A percentile compares a stretch with the other conserved stretches of the same genome.
Evolutionary conservation across 1,284 basidiomycete species (phyloP).

Genomic region (Calocybe gambosa): DNA sequence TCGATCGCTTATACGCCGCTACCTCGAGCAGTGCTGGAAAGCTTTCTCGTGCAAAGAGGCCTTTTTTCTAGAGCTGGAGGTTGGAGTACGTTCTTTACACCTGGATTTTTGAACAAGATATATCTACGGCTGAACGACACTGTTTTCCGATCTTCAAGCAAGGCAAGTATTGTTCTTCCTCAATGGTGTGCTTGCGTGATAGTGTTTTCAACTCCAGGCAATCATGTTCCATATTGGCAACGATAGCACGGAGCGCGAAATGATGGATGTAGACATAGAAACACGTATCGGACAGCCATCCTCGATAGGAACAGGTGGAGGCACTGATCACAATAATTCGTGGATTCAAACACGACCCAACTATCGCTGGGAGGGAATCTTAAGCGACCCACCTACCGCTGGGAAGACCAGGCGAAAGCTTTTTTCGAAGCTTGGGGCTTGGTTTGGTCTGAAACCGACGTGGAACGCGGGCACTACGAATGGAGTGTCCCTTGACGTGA

Average conservation of each 20-base stretch:
- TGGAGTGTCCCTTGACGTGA: slow-evolving; percentile 56
- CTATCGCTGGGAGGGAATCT: slow-evolving; percentile 71
- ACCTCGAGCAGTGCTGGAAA: slow-evolving; percentile 59
- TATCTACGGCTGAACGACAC: slow-evolving; percentile 73
- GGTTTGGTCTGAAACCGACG: slow-evolving; percentile 60
- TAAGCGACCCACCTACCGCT: slow-evolving; percentile 46
- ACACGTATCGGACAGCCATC: slow-evolving; percentile 42
- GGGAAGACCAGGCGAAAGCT: slow-evolving; percentile 33
- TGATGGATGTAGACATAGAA: slow-evolving; percentile 53
- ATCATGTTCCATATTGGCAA: slow-evolving; percentile 58
- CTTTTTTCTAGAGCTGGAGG: slow-evolving; percentile 44
- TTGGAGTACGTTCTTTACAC: slow-evolving; percentile 52
- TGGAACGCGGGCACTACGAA: slow-evolving; percentile 49
- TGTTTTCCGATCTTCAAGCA: slow-evolving; percentile 50
- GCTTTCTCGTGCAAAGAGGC: slow-evolving; percentile 59
- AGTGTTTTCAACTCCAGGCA: slow-evolving; percentile 38
- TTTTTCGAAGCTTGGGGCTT: slow-evolving; percentile 52
- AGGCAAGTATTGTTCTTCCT: slow-evolving; percentile 28
- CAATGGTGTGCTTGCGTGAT: too few relatives aligned
- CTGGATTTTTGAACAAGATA: slow-evolving; percentile 70
- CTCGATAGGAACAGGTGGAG: slow-evolving; percentile 60
- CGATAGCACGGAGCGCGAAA: slow-evolving; percentile 45
- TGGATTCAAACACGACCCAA: slow-evolving; percentile 53
- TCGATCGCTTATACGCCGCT: slow-evolving; percentile 76
- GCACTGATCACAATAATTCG: slow-evolving; percentile 64